A percentile compares a stretch with the other conserved stretches of the same genome.
These are phyloP conservation scores for Colletotrichum sp. DNA, from an alignment of 2,329 filamentous ascomycete species.

Conservation along the genomic window DNA sequence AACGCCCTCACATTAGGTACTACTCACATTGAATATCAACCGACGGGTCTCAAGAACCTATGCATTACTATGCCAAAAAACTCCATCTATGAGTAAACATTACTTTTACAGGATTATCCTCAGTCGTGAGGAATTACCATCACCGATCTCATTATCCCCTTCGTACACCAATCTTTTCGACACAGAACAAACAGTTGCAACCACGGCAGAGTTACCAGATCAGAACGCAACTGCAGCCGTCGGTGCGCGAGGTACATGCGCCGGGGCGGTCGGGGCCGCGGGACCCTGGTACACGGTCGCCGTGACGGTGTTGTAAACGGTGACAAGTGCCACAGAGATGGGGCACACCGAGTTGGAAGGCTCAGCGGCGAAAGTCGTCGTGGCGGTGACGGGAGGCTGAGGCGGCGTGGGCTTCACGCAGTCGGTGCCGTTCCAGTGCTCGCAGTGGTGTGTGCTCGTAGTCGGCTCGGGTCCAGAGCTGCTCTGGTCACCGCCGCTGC, in stretches of 20 bases:
- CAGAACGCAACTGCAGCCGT: not conserved
- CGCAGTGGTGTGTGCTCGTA: constrained; percentile 17
- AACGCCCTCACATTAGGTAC: not conserved
- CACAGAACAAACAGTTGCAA: not conserved
- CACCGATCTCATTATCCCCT: not conserved
- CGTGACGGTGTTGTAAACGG: constrained; percentile 40
- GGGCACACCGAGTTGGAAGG: constrained; percentile 26
- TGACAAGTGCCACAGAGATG: constrained; percentile 33
- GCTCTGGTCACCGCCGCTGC: not conserved
- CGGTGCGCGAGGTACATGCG: constrained; percentile 2
- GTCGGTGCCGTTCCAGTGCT: constrained; percentile 22
- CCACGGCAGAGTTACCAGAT: not conserved
- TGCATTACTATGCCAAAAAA: not conserved
- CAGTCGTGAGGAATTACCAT: not conserved
- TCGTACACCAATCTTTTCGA: not conserved
- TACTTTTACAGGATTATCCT: constrained; percentile 10
- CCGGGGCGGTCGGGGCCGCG: not conserved
- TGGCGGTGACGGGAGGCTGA: not conserved
- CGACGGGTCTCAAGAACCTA: not conserved
- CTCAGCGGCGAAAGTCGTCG: not conserved
- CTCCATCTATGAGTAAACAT: not conserved
- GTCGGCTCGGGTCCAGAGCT: not conserved
- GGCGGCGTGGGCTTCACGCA: constrained; percentile 6
- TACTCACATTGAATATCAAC: not conserved
- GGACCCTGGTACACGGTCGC: constrained; percentile 28